Percentiles rank a stretch among this genome's conserved stretches.
These are phyloP conservation scores for Rhynchospora tenuis DNA, from an alignment of 176 grass and related monocot species.

Conservation along the genomic window DNA sequence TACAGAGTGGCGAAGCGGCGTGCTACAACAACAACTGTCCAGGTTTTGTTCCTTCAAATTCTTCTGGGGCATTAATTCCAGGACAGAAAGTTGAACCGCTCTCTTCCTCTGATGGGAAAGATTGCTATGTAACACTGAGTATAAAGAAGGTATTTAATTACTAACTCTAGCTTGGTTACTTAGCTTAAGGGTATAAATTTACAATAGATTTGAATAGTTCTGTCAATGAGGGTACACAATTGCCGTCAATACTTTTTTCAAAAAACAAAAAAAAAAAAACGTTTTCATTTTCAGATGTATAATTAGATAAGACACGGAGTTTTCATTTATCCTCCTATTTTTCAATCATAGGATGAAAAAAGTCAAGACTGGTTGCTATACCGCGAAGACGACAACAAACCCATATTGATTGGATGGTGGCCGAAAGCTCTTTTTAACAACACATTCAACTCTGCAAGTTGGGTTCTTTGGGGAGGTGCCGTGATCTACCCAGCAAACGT, in stretches of 20 bases:
- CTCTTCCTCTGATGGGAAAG: slow-evolving; percentile 2
- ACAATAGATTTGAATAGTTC: no score
- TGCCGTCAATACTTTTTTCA: no score
- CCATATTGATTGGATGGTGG: slow-evolving; percentile 13
- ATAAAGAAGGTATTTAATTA: slow-evolving; percentile 11
- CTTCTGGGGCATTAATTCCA: neutral
- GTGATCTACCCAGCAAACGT: slow-evolving; percentile 6
- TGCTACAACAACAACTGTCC: slow-evolving; percentile 1
- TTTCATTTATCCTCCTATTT: neutral
- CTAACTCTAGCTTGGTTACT: no score
- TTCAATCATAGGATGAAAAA: slow-evolving; percentile 9
- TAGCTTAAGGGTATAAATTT: no score
- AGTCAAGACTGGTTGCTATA: slow-evolving; percentile 26
- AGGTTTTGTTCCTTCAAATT: slow-evolving; percentile 18
- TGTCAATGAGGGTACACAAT: no score
- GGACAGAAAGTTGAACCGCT: neutral
- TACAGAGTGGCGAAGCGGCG: neutral
- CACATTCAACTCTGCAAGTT: neutral
- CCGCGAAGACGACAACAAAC: neutral
- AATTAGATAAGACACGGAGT: no score
- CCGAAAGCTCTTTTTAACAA: slow-evolving; percentile 13
- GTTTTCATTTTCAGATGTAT: no score
- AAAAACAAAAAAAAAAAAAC: no score
- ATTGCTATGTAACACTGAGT: slow-evolving; percentile 2
- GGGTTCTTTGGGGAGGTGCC: neutral